These are phyloP conservation scores for Acanthamoeba sp. DNA, from an alignment of 208 protist species.

Conservation along the genomic window DNA sequence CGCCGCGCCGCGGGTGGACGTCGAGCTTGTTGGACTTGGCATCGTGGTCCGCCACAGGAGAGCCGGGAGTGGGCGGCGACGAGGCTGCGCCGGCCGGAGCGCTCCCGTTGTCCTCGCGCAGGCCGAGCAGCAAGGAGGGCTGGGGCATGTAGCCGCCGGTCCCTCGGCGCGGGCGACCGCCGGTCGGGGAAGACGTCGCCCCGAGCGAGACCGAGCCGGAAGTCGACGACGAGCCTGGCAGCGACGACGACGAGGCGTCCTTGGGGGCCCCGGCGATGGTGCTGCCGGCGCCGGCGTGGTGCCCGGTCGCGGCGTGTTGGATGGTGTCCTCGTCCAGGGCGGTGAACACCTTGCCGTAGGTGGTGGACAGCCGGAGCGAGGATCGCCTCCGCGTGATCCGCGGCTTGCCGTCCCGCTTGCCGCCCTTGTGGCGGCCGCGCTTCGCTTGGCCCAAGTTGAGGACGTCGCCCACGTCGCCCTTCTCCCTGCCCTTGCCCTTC, in stretches of 20 bases:
- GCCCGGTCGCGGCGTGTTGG: neutral
- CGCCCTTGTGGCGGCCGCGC: neutral
- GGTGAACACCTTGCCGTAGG: conserved; percentile 1
- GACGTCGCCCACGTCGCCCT: neutral
- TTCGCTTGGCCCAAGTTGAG: neutral
- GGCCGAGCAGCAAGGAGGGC: neutral
- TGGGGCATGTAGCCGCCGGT: neutral
- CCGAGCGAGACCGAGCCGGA: neutral
- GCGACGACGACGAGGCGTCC: neutral
- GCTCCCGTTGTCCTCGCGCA: neutral
- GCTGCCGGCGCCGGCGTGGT: neutral
- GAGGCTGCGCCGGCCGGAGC: neutral
- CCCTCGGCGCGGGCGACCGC: neutral
- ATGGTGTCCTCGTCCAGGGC: neutral
- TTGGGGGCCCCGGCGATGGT: neutral
- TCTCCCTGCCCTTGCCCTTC: neutral
- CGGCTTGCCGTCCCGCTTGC: neutral
- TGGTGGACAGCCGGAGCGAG: neutral
- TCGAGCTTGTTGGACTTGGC: neutral
- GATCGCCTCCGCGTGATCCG: neutral
- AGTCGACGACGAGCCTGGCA: neutral
- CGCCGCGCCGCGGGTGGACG: neutral
- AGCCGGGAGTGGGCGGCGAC: no score
- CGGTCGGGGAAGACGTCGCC: no score
- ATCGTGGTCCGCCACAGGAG: neutral